Conservation (phyloP, 2,329 filamentous ascomycete species). For the Hypoxylon sp. region DNA sequence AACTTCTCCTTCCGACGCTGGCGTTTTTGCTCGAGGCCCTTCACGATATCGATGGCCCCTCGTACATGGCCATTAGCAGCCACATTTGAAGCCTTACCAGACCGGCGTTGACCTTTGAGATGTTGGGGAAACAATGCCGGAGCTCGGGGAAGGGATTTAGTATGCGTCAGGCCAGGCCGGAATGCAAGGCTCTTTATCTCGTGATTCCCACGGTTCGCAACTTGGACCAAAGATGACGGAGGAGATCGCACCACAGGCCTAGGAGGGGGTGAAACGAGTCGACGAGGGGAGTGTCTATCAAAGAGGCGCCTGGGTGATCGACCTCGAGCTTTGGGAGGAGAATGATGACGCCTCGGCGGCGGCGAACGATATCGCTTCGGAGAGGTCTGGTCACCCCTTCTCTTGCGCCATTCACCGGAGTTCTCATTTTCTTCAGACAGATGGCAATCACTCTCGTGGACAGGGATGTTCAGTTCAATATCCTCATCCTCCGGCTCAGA, state of each 20-base stretch:
- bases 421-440: conserved; percentile 75
- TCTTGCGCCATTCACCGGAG: conserved; percentile 60
- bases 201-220: conserved; percentile 49
- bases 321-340: conserved; percentile 63
- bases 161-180: conserved; percentile 77
- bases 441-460: conserved; percentile 74
- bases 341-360: conserved; percentile 62
- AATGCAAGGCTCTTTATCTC: conserved; percentile 62
- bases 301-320: conserved; percentile 71
- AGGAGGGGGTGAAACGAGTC: conserved; percentile 77
- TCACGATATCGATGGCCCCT: conserved; percentile 97
- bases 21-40: conserved; percentile 93
- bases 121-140: conserved; percentile 75
- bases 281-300: conserved; percentile 76
- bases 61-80: conserved; percentile 75
- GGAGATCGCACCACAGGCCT: conserved; percentile 61
- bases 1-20: conserved; percentile 94
- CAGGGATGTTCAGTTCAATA: conserved; percentile 73
- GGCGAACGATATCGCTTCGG: conserved; percentile 72
- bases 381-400: conserved; percentile 64
- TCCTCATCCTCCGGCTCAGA: conserved; percentile 91
- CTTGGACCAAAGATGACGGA: conserved; percentile 46
- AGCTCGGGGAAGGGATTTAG: conserved; percentile 87
- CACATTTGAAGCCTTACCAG: conserved; percentile 49
- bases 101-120: conserved; percentile 57